phyloP scores from a whole-genome alignment of 371 early-diverging fungal genomes.

The Mortierella sp. region DNA sequence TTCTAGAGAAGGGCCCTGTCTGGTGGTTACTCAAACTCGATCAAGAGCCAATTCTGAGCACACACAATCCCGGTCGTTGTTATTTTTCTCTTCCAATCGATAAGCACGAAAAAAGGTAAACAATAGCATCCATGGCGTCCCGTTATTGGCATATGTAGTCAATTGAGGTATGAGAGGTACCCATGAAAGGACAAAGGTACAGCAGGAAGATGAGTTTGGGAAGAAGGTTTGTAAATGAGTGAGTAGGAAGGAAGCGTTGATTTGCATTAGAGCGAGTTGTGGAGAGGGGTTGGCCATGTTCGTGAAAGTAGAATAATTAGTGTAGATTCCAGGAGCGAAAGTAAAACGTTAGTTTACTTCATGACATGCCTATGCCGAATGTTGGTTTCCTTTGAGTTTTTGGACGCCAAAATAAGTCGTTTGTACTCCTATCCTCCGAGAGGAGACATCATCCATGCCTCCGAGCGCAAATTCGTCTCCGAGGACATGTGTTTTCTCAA shows the following conservation, averaged over 20 bases:
- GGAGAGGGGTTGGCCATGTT: neutral
- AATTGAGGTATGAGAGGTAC: no score
- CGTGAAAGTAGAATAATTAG: neutral
- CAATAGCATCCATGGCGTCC: no score
- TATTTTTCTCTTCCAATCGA: constrained; percentile 3
- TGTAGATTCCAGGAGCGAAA: neutral
- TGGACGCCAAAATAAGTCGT: neutral
- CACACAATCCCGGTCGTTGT: neutral
- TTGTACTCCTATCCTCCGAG: neutral
- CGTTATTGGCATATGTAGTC: neutral
- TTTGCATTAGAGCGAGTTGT: constrained; percentile 3
- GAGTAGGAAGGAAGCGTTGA: neutral
- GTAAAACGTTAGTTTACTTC: neutral
- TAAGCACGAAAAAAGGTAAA: constrained; percentile 1
- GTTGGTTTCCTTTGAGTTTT: neutral
- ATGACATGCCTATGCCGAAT: neutral
- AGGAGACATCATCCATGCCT: neutral
- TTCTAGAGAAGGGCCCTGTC: constrained; percentile 13
- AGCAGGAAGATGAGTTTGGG: no score
- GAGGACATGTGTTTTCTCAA: no score
- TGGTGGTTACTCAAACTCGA: constrained; percentile 3
- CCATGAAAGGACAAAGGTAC: no score
- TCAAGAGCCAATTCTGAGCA: neutral
- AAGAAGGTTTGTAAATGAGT: neutral
- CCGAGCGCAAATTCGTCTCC: no score